These are phyloP conservation scores for Colletotrichum salicis DNA, from an alignment of 2,329 filamentous ascomycete species.

Conservation along the genomic window DNA sequence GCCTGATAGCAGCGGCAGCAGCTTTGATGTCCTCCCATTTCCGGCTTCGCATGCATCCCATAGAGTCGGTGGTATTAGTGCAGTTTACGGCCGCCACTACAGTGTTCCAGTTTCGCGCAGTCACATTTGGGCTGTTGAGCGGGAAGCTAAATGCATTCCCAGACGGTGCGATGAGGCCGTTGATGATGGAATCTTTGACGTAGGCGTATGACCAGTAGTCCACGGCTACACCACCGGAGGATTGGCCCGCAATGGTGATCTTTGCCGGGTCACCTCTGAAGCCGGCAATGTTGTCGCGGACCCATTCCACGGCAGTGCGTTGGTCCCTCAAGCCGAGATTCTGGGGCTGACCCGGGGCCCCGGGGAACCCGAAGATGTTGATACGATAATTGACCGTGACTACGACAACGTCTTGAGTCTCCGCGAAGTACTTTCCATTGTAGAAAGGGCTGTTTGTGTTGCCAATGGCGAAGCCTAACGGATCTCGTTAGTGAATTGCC, in stretches of 20 bases:
- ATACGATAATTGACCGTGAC: constrained; percentile 59
- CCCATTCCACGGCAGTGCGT: constrained; percentile 60
- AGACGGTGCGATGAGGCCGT: constrained; percentile 57
- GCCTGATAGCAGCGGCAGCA: constrained; percentile 48
- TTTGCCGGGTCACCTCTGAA: constrained; percentile 57
- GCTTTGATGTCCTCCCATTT: constrained; percentile 49
- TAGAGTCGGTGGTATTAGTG: constrained; percentile 35
- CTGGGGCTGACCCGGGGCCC: constrained; percentile 41
- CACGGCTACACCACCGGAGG: constrained; percentile 52
- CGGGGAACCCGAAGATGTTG: constrained; percentile 55
- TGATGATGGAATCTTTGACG: constrained; percentile 59
- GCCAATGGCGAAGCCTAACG: constrained; percentile 41
- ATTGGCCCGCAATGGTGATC: constrained; percentile 57
- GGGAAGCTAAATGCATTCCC: constrained; percentile 59
- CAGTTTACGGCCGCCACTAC: constrained; percentile 50
- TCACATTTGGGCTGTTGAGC: constrained; percentile 46
- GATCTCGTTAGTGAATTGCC: neutral
- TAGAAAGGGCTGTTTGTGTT: constrained; percentile 51
- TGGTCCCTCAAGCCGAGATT: constrained; percentile 63
- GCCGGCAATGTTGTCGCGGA: constrained; percentile 54
- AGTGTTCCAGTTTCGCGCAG: constrained; percentile 54
- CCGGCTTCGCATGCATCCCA: constrained; percentile 51
- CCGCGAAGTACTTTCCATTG: constrained; percentile 54
- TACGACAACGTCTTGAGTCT: constrained; percentile 55
- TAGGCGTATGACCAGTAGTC: constrained; percentile 63